phyloP scores from a whole-genome alignment of 805 yeast genomes.

The Suhomyces xylopsoci region DNA sequence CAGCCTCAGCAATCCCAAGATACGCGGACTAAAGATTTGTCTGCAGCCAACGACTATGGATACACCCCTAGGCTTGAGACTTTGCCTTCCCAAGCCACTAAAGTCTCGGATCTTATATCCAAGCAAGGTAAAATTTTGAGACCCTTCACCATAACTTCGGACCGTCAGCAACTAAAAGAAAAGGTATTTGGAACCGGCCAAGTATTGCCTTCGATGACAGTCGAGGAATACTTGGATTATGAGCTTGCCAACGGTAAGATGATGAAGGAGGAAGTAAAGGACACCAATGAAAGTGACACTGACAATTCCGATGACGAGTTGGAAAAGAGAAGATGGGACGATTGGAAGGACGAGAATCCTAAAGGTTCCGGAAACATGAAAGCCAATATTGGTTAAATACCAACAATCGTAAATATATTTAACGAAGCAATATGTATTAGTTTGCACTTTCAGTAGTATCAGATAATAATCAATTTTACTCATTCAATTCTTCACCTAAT shows the following conservation, averaged over 20 bases:
- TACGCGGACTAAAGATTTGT: conserved; percentile 2
- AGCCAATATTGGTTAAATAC: conserved; percentile 34
- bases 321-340: conserved; percentile 88
- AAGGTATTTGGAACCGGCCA: conserved; percentile 92
- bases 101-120: conserved; percentile 45
- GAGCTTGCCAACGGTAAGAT: conserved; percentile 86
- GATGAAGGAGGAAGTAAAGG: conserved; percentile 45
- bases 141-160: conserved; percentile 72
- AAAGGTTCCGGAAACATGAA: conserved; percentile 88
- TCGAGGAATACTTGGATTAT: conserved; percentile 85
- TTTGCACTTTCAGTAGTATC: conserved; percentile 1
- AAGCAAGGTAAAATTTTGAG: conserved; percentile 74
- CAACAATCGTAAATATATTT: background rate
- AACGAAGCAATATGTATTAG: background rate
- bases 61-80: conserved; percentile 66
- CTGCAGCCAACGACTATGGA: conserved; percentile 31
- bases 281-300: conserved; percentile 32
- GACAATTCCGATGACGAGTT: conserved; percentile 63
- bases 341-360: conserved; percentile 80
- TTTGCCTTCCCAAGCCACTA: conserved; percentile 38
- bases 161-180: conserved; percentile 52
- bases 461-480: background rate
- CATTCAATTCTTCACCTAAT: conserved; percentile 23
- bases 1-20: conserved; percentile 11
- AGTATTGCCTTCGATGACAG: conserved; percentile 87